These are phyloP conservation scores for Pythium grandisporangium DNA, from an alignment of 352 stramenopile species.

Conservation along the genomic window DNA sequence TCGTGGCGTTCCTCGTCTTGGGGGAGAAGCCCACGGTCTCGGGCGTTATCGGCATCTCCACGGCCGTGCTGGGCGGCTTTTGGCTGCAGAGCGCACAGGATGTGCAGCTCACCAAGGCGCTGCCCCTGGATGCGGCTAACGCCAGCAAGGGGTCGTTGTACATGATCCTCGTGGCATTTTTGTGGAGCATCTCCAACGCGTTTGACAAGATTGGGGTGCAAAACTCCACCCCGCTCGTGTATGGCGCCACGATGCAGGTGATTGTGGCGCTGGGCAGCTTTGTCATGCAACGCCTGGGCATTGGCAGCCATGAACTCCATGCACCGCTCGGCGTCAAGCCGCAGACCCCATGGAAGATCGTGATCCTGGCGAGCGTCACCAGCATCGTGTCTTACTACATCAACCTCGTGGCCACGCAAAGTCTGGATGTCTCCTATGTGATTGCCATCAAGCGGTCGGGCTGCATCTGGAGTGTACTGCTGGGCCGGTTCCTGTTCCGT, in stretches of 20 bases:
- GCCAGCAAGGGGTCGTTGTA: slow-evolving; percentile 73
- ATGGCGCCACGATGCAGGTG: slow-evolving; percentile 60
- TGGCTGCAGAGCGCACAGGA: slow-evolving; percentile 59
- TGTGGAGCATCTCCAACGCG: slow-evolving; percentile 78
- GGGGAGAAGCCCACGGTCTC: slow-evolving; percentile 61
- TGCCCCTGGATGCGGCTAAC: slow-evolving; percentile 37
- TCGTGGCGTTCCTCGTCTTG: slow-evolving; percentile 68
- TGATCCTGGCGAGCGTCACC: slow-evolving; percentile 51
- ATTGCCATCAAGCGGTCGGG: slow-evolving; percentile 81
- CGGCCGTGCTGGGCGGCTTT: slow-evolving; percentile 62
- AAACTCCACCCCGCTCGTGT: slow-evolving; percentile 67
- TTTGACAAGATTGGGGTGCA: slow-evolving; percentile 83
- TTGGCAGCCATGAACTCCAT: slow-evolving; percentile 54
- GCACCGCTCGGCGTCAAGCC: slow-evolving; percentile 36
- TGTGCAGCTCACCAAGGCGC: slow-evolving; percentile 26
- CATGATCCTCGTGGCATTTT: slow-evolving; percentile 73
- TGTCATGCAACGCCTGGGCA: slow-evolving; percentile 43
- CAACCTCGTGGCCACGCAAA: slow-evolving; percentile 70
- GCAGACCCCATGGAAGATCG: slow-evolving; percentile 64
- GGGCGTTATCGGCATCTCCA: slow-evolving; percentile 51
- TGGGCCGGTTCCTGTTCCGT: slow-evolving; percentile 65
- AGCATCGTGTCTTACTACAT: slow-evolving; percentile 82
- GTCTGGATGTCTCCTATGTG: slow-evolving; percentile 74
- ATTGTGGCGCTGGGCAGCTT: slow-evolving; percentile 57
- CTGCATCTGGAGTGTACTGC: slow-evolving; percentile 76